Conservation (phyloP, 2,329 filamentous ascomycete species). For the Aureobasidium sp. region DNA sequence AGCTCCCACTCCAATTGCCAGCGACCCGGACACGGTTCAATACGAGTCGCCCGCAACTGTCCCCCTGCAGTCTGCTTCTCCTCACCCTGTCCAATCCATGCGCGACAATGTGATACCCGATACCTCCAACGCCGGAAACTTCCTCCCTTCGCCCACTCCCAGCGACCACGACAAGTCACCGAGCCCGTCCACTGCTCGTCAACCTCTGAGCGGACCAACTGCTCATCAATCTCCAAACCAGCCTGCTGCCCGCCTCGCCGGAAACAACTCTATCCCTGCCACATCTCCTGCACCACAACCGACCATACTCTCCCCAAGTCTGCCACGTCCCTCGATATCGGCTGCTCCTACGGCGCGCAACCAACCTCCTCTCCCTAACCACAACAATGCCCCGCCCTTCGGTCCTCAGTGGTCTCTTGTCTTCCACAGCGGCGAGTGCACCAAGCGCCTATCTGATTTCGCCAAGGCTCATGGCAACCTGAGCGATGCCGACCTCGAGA, state of each 20-base stretch:
- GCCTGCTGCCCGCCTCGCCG: not conserved
- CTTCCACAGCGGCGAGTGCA: not conserved
- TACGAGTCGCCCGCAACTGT: not conserved
- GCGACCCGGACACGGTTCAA: not conserved
- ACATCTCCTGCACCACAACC: not conserved
- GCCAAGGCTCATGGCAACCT: not conserved
- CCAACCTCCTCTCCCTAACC: not conserved
- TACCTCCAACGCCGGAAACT: not conserved
- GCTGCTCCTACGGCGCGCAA: not conserved
- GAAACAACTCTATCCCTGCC: not conserved
- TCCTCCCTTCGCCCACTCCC: conserved; percentile 14
- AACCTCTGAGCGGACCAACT: not conserved
- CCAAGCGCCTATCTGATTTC: not conserved
- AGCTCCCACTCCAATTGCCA: not conserved
- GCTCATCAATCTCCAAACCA: not conserved
- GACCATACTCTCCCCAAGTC: not conserved
- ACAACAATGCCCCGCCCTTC: not conserved
- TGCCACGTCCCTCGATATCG: not conserved
- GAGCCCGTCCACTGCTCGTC: not conserved
- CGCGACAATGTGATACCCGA: not conserved
- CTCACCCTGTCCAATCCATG: not conserved
- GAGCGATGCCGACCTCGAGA: not conserved
- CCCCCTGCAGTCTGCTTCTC: not conserved
- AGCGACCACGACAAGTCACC: conserved; percentile 12
- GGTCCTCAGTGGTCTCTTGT: not conserved